phyloP scores from a whole-genome alignment of 352 stramenopile species.

The Globisporangium nagaii region DNA sequence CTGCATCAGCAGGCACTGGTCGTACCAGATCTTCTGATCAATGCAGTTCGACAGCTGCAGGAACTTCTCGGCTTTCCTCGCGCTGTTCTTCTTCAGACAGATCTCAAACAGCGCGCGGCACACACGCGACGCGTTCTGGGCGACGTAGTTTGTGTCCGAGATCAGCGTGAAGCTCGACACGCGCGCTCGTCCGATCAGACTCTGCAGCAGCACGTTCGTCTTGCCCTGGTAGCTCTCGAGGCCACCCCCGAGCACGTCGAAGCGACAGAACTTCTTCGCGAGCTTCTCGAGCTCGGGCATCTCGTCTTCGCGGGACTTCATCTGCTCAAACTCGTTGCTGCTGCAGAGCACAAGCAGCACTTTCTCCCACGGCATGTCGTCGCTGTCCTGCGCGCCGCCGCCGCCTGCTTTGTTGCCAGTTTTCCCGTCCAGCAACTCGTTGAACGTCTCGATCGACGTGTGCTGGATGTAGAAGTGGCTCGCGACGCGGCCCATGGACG shows the following conservation, averaged over 20 bases:
- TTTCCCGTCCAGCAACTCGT: constrained; percentile 88
- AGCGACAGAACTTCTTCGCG: constrained; percentile 79
- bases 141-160: constrained; percentile 99
- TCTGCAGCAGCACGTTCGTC: constrained; percentile 96
- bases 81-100: constrained; percentile 88
- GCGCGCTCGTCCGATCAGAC: constrained; percentile 56
- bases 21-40: constrained; percentile 97
- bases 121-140: constrained; percentile 97
- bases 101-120: constrained; percentile 99
- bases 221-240: constrained; percentile 94
- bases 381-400: constrained; percentile 20
- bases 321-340: constrained; percentile 94
- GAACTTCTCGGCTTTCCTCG: constrained; percentile 88
- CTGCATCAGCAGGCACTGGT: constrained; percentile 92
- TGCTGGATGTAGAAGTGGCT: constrained; percentile 99
- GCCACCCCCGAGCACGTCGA: constrained; percentile 87
- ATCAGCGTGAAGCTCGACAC: constrained; percentile 97
- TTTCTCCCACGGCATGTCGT: constrained; percentile 64
- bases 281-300: constrained; percentile 92
- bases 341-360: constrained; percentile 67
- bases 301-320: constrained; percentile 95
- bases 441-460: constrained; percentile 97
- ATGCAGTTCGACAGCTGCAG: constrained; percentile 96
- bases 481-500: constrained; percentile 95
- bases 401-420: constrained; percentile 18